Conservation (phyloP, 1,139 yeast genomes). For the Candida albicans region DNA sequence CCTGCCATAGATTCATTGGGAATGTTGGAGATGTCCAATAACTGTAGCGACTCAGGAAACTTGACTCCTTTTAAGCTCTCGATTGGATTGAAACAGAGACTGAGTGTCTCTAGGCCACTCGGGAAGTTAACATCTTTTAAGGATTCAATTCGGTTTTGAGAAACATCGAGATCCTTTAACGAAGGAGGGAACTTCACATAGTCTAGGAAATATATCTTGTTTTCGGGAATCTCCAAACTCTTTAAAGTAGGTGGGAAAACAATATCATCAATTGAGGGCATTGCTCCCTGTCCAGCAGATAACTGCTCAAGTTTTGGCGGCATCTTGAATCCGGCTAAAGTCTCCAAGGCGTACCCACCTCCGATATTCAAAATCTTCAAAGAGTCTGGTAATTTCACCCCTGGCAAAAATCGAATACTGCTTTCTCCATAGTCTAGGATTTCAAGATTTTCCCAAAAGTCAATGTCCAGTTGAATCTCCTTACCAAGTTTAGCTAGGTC, state of each 20-base stretch:
- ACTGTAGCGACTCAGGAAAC: constrained; percentile 39
- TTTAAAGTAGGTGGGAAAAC: constrained; percentile 36
- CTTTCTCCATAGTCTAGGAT: constrained; percentile 42
- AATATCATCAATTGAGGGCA: constrained; percentile 39
- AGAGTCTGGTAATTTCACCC: constrained; percentile 40
- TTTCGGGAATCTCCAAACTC: constrained; percentile 36
- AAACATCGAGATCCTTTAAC: constrained; percentile 35
- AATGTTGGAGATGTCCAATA: constrained; percentile 42
- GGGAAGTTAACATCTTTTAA: constrained; percentile 44
- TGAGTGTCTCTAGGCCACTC: constrained; percentile 27
- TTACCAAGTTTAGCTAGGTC: constrained; percentile 36
- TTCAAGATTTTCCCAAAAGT: constrained; percentile 35
- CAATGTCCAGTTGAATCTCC: constrained; percentile 42
- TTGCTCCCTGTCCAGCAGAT: constrained; percentile 36
- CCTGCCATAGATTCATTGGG: constrained; percentile 53
- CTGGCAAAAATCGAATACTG: constrained; percentile 40
- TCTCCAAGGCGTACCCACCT: constrained; percentile 43
- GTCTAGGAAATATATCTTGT: constrained; percentile 42
- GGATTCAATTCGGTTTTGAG: constrained; percentile 44
- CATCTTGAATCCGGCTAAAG: constrained; percentile 43
- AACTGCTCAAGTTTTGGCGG: constrained; percentile 35
- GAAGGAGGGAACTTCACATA: constrained; percentile 40
- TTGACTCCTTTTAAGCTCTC: constrained; percentile 44
- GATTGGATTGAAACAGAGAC: constrained; percentile 42
- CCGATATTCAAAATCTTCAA: constrained; percentile 42